These are phyloP conservation scores for Solanum peruvianum DNA, from an alignment of 257 asterid species.

Conservation along the genomic window DNA sequence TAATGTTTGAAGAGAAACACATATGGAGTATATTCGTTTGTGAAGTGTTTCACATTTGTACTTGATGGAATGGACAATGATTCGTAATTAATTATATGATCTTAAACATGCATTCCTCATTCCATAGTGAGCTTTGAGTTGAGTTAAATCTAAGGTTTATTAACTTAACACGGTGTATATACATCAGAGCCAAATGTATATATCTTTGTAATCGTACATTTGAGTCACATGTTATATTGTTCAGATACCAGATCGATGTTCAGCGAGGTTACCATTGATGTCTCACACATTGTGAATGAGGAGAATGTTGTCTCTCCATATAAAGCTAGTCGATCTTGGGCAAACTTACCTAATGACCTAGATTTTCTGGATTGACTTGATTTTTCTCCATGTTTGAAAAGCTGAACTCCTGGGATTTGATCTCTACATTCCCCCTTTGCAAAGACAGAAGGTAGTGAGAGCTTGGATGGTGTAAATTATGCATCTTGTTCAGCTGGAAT, in stretches of 20 bases:
- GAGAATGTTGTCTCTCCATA: not conserved
- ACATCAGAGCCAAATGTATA: not conserved
- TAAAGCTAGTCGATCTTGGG: not conserved
- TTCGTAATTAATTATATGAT: not conserved
- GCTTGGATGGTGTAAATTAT: conserved; percentile 44
- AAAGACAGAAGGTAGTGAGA: conserved; percentile 2
- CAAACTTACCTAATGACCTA: not conserved
- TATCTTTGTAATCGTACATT: not conserved
- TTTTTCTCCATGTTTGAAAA: not conserved
- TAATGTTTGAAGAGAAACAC: too few species aligned
- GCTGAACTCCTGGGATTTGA: conserved; percentile 24
- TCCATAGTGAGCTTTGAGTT: not conserved
- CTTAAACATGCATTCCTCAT: not conserved
- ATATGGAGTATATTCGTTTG: too few species aligned
- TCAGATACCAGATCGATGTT: not conserved
- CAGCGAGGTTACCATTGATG: not conserved
- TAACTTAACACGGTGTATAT: not conserved
- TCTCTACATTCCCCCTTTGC: conserved; percentile 24
- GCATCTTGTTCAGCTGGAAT: conserved; percentile 65
- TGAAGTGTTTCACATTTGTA: too few species aligned
- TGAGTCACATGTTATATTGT: not conserved
- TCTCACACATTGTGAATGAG: not conserved
- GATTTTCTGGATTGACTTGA: not conserved
- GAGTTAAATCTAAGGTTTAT: not conserved
- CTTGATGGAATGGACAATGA: too few species aligned